Evolutionary conservation across 169 alveolate species (phyloP).

Genomic region (Plasmodium gaboni): DNA sequence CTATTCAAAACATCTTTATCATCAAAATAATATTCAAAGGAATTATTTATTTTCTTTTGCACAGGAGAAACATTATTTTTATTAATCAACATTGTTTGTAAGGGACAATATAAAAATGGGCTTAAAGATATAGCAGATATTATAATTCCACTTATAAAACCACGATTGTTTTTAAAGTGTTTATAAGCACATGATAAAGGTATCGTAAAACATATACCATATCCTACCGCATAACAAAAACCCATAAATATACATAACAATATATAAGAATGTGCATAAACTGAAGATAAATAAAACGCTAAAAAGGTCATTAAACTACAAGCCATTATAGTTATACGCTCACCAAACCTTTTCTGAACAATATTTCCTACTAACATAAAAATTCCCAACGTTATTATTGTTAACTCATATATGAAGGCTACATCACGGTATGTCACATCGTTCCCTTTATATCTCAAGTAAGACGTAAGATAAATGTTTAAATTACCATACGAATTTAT

Average conservation of each 20-base stretch:
- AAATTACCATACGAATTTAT: conserved; percentile 71
- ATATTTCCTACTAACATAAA: conserved; percentile 45
- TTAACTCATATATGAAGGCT: conserved; percentile 35
- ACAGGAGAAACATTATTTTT: conserved; percentile 29
- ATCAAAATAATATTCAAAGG: conserved; percentile 34
- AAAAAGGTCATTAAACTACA: conserved; percentile 23
- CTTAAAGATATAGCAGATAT: conserved; percentile 70
- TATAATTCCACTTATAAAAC: conserved; percentile 59
- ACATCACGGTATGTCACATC: conserved; percentile 62
- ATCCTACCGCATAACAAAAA: conserved; percentile 23
- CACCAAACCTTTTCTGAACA: conserved; percentile 58
- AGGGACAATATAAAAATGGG: conserved; percentile 68
- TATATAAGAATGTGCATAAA: conserved; percentile 59
- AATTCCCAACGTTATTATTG: conserved; percentile 40
- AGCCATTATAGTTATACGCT: conserved; percentile 18
- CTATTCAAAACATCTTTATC: conserved; percentile 42
- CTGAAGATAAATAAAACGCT: conserved; percentile 57
- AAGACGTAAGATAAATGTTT: conserved; percentile 59
- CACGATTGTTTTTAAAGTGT: conserved; percentile 65
- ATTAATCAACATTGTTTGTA: conserved; percentile 45
- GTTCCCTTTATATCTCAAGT: conserved; percentile 45
- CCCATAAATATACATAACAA: conserved; percentile 64
- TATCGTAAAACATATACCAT: conserved; percentile 63
- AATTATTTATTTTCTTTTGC: not conserved
- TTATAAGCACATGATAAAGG: conserved; percentile 68